Evolutionary conservation across 2,329 filamentous ascomycete species (phyloP).

Genomic region (Elsinoe ampelina): DNA sequence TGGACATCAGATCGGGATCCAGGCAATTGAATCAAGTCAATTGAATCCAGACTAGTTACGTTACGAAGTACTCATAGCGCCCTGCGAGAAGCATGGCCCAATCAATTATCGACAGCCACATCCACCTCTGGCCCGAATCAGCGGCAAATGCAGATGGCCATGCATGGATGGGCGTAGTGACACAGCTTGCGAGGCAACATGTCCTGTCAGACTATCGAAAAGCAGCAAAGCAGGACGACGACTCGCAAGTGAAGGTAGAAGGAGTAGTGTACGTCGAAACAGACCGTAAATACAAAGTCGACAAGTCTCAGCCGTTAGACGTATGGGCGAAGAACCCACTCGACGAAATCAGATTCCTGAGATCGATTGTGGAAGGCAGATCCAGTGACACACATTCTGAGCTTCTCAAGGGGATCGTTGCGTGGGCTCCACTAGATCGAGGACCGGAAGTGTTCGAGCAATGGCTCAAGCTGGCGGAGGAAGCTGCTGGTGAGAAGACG

Average conservation of each 20-base stretch:
- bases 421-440: constrained; percentile 76
- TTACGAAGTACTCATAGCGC: not conserved
- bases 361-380: constrained; percentile 54
- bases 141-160: constrained; percentile 53
- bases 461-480: constrained; percentile 56
- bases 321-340: constrained; percentile 60
- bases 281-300: constrained; percentile 47
- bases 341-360: constrained; percentile 61
- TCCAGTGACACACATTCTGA: constrained; percentile 34
- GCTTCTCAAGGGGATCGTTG: constrained; percentile 60
- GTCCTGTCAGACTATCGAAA: constrained; percentile 34
- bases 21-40: not conserved
- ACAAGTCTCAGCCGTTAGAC: constrained; percentile 22
- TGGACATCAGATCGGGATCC: not conserved
- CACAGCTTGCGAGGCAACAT: constrained; percentile 54
- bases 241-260: constrained; percentile 27
- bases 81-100: not conserved
- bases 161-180: constrained; percentile 55
- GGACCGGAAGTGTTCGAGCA: constrained; percentile 49
- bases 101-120: constrained; percentile 73
- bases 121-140: constrained; percentile 71
- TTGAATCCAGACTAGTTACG: not conserved
- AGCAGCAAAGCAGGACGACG: constrained; percentile 26
- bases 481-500: constrained; percentile 49
- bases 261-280: constrained; percentile 80